A percentile compares a stretch with the other conserved stretches of the same genome.
phyloP scores from a whole-genome alignment of 2,329 filamentous ascomycete species.

The Parastagonospora avenae region DNA sequence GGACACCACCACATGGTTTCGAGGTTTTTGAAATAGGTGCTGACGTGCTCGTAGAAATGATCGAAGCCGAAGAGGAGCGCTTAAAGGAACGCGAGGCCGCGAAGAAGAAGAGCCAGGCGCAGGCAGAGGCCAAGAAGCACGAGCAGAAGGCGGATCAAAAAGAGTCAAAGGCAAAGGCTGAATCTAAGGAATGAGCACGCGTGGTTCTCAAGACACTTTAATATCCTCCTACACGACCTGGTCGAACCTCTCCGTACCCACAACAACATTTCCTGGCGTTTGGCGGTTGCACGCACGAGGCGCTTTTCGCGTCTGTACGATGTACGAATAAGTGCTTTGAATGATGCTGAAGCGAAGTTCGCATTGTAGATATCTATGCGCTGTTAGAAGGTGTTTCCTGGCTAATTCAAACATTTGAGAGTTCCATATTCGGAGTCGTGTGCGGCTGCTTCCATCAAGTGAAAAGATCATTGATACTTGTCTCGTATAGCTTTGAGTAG shows the following conservation, averaged over 20 bases:
- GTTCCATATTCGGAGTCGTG: too few species aligned
- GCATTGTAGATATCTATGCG: conserved; percentile 4
- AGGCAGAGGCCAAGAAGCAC: conserved; percentile 21
- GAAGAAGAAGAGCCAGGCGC: conserved; percentile 18
- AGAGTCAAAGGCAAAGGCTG: conserved; percentile 15
- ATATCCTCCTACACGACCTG: background rate
- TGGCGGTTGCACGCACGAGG: conserved; percentile 7
- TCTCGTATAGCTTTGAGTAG: too few species aligned
- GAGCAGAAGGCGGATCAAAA: conserved; percentile 29
- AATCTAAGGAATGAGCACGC: background rate
- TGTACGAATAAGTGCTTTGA: conserved; percentile 3
- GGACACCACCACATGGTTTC: background rate
- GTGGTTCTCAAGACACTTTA: background rate
- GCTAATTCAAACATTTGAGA: background rate
- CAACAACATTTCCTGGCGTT: conserved; percentile 23
- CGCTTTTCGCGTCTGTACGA: background rate
- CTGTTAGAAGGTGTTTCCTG: background rate
- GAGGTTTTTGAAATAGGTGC: conserved; percentile 1
- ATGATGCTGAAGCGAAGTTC: conserved; percentile 7
- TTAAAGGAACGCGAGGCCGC: conserved; percentile 56
- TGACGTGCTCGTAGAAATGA: conserved; percentile 68
- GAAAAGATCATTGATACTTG: background rate
- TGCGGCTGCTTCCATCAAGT: background rate
- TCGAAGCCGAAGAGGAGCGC: conserved; percentile 74
- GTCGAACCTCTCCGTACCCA: background rate